Evolutionary conservation across 2,329 filamentous ascomycete genomes (phyloP).

Genomic region (Zasmidium angulare): DNA sequence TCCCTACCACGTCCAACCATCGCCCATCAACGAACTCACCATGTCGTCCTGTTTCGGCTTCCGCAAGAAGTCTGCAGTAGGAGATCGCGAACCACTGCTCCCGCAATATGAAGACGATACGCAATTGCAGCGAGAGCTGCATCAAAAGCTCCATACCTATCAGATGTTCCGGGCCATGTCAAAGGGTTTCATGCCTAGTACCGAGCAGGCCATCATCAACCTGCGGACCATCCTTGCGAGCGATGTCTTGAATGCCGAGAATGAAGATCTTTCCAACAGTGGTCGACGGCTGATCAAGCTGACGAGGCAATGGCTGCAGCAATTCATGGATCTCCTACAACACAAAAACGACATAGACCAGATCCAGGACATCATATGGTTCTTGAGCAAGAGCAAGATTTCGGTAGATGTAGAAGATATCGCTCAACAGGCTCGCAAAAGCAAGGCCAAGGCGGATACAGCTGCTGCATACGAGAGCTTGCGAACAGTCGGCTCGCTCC

Average conservation of each 20-base stretch:
- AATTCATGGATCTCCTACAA: slow-evolving; percentile 77
- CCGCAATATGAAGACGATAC: slow-evolving; percentile 84
- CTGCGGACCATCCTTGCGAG: slow-evolving; percentile 75
- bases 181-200: slow-evolving; percentile 89
- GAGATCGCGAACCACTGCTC: slow-evolving; percentile 74
- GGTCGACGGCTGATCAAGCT: slow-evolving; percentile 72
- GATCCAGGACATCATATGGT: slow-evolving; percentile 91
- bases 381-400: slow-evolving; percentile 70
- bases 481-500: slow-evolving; percentile 77
- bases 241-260: slow-evolving; percentile 74
- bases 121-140: slow-evolving; percentile 69
- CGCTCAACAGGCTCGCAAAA: slow-evolving; percentile 58
- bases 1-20: not conserved
- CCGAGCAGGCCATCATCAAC: slow-evolving; percentile 77
- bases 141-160: slow-evolving; percentile 89
- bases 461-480: slow-evolving; percentile 77
- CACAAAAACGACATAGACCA: slow-evolving; percentile 84
- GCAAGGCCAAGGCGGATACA: slow-evolving; percentile 68
- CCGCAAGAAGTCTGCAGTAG: slow-evolving; percentile 43
- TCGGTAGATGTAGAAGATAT: slow-evolving; percentile 67
- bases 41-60: slow-evolving; percentile 68
- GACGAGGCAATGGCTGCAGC: slow-evolving; percentile 69
- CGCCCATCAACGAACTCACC: slow-evolving; percentile 14
- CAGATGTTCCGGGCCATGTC: slow-evolving; percentile 83
- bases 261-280: slow-evolving; percentile 72